Evolutionary conservation across 2,329 filamentous ascomycete species (phyloP).

Genomic region (Aspergillus sp.): DNA sequence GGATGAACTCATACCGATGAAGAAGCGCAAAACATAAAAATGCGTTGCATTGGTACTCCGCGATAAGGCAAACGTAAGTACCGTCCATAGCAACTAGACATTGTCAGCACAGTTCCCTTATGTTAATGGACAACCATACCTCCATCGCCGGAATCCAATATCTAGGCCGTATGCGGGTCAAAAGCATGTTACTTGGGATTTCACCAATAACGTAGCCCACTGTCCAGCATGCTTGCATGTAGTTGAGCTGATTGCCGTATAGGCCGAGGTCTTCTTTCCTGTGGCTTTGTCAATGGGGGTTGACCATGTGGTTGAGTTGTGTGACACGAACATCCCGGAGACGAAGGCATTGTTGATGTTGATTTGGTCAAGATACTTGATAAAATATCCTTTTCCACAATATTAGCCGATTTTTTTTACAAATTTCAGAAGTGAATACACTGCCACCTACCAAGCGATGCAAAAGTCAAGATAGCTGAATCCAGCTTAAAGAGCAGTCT

Average conservation of each 20-base stretch:
- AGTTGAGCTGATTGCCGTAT: conserved; percentile 58
- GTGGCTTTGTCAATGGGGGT: neutral
- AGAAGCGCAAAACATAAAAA: conserved; percentile 53
- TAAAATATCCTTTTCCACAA: conserved; percentile 47
- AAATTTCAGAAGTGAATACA: neutral
- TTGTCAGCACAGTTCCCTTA: neutral
- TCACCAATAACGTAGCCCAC: conserved; percentile 61
- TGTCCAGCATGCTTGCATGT: conserved; percentile 60
- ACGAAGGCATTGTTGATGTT: conserved; percentile 53
- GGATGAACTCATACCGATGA: conserved; percentile 42
- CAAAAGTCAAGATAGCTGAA: conserved; percentile 51
- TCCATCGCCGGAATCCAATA: conserved; percentile 54
- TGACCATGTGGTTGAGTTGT: no score
- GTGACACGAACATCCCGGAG: conserved; percentile 47
- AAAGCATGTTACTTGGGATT: conserved; percentile 54
- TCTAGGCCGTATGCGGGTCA: conserved; percentile 51
- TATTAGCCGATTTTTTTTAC: neutral
- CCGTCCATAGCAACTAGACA: conserved; percentile 48
- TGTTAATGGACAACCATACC: conserved; percentile 23
- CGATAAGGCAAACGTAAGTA: conserved; percentile 51
- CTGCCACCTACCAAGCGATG: conserved; percentile 39
- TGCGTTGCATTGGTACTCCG: conserved; percentile 46
- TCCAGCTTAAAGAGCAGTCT: conserved; percentile 54
- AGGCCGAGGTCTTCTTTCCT: conserved; percentile 57
- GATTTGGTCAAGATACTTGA: conserved; percentile 52